Evolutionary conservation across 176 grass and related monocot species (phyloP), one percentile per base, ranked within the genome.

Genomic region (Rhynchospora pubera): DNA sequence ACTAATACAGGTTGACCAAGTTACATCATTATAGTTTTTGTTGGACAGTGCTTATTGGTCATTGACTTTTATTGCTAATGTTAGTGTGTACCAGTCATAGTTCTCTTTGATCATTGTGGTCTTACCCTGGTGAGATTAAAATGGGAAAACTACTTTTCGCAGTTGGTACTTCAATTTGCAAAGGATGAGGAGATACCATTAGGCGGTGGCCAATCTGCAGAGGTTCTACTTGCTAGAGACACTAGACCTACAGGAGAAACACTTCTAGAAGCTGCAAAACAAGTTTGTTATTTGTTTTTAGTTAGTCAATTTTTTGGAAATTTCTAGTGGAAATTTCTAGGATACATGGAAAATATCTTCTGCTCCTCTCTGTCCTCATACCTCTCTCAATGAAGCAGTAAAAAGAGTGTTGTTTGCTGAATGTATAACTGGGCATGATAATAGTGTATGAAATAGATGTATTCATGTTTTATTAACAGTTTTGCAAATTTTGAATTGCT

Each of bases 181-280:
- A 87, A 87, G 82, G 90, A 97, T 19, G 88, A 97, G 63, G 74
- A 64, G 4, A 94, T 97, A 13, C 74, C 83, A 70, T 80, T 94
- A 48, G 90, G 76, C 28, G 86, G 79, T n/a, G 78, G 16, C 8
- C 85, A 85, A 24, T 86, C 87, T 19, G 92, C 92, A 0, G 86
- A 87, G 62, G 87, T 97, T 63, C 79, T 97, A 83, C 78, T 97
- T 11, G 95, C 88, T 60, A 94, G 92, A 76, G 95, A 97, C 76
- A 97, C 95, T 1, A 97, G 95, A 76, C 92, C 95, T 3, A 94
- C 92, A 10, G 95, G 95, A 72, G 88, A 85, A 78, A 85, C 89
- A 78, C 92, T 97, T 45, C 83, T 97, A 1, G 74, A 94, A 76
- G 92, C 89, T 12, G 92, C 95, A 79, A 62, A 81, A 16, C 89